Conservation (phyloP, 78 protist species). For the Fonticula alba region DNA sequence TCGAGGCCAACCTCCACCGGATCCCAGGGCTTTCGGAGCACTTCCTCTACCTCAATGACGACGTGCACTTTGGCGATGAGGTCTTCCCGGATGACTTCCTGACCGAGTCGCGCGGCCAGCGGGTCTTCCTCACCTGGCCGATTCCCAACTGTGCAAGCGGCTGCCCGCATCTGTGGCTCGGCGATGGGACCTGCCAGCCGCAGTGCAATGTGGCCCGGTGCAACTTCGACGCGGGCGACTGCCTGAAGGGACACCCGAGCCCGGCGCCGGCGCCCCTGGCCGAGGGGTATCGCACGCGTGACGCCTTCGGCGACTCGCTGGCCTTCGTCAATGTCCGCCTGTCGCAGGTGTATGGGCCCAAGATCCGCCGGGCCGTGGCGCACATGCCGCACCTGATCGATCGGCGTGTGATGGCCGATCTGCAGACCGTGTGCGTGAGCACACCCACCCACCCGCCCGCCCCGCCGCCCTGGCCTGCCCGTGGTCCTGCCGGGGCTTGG, state of each 20-base stretch:
- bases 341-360: conserved; percentile 37
- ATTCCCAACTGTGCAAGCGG: conserved; percentile 78
- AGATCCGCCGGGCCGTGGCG: conserved; percentile 70
- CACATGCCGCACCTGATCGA: conserved; percentile 90
- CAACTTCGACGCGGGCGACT: conserved; percentile 71
- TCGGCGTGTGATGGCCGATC: conserved; percentile 35
- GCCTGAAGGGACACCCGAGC: conserved; percentile 16
- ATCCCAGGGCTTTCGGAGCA: conserved; percentile 75
- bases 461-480: not conserved
- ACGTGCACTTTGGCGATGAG: conserved; percentile 64
- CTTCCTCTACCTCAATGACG: conserved; percentile 88
- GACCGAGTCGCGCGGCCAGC: conserved; percentile 37
- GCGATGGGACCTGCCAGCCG: conserved; percentile 78
- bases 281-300: conserved; percentile 4
- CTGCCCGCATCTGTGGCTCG: conserved; percentile 69
- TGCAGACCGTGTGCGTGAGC: conserved; percentile 35
- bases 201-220: conserved; percentile 63
- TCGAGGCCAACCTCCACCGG: conserved; percentile 77
- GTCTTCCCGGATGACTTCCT: conserved; percentile 75
- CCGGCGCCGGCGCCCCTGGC: not conserved
- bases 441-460: not conserved
- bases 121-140: conserved; percentile 67
- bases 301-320: conserved; percentile 37
- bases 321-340: conserved; percentile 45
- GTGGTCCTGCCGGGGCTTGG: not conserved